Percentiles rank a stretch among this genome's conserved stretches.
These are phyloP conservation scores for Adansonia digitata DNA, from an alignment of 345 rosid species.

Conservation along the genomic window DNA sequence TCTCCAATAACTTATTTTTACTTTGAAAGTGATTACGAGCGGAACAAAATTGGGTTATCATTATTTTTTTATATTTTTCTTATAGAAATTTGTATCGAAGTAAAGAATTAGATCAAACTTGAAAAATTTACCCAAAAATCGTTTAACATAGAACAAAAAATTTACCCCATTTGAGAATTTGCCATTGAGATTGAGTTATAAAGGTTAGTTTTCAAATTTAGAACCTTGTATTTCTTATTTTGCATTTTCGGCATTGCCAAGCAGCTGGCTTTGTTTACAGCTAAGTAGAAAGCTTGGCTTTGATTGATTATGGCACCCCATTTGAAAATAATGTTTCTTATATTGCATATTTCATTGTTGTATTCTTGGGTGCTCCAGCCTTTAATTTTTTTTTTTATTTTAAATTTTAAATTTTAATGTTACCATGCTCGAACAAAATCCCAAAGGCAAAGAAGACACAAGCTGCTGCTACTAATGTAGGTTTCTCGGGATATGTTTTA, in stretches of 20 bases:
- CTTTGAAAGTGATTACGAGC: background rate
- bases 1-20: background rate
- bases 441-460: slow-evolving; percentile 48
- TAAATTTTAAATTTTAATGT: slow-evolving; percentile 31
- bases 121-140: background rate
- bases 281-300: background rate
- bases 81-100: background rate
- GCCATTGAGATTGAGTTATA: background rate
- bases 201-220: background rate
- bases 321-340: too few relatives aligned
- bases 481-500: slow-evolving; percentile 25
- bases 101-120: background rate
- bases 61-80: background rate
- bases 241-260: too few relatives aligned
- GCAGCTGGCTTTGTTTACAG: background rate
- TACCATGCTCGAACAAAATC: slow-evolving; percentile 45
- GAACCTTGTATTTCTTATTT: too few relatives aligned
- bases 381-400: background rate
- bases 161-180: background rate
- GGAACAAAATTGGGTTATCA: background rate
- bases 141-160: background rate
- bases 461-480: slow-evolving; percentile 25
- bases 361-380: background rate
- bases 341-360: background rate
- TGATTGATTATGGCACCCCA: background rate